Percentiles rank a stretch among this genome's conserved stretches.
These are phyloP conservation scores for Penicillium sp. DNA, from an alignment of 2,329 filamentous ascomycete genomes.

Conservation along the genomic window DNA sequence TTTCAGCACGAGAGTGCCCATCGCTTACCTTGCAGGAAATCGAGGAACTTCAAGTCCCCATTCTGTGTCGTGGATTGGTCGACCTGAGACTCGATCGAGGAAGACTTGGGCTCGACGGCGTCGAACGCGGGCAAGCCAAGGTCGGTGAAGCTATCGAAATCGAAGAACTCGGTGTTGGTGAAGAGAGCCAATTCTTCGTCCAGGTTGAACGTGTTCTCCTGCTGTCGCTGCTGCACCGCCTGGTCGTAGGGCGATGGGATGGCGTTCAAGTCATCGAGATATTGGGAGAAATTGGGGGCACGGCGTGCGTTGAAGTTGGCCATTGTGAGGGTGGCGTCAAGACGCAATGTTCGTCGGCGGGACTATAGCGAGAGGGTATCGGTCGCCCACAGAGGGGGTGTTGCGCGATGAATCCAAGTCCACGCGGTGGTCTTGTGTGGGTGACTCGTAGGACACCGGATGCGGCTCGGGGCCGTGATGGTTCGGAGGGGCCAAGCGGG, in stretches of 20 bases:
- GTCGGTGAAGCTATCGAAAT: constrained; percentile 55
- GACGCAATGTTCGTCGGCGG: background rate
- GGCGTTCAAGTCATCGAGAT: constrained; percentile 78
- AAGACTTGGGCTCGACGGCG: constrained; percentile 26
- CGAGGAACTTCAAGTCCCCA: constrained; percentile 36
- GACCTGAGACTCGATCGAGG: constrained; percentile 16
- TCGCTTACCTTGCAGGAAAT: constrained; percentile 41
- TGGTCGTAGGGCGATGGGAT: constrained; percentile 60
- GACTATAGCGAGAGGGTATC: background rate
- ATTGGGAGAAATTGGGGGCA: constrained; percentile 82
- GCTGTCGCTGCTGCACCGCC: constrained; percentile 52
- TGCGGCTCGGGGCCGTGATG: constrained; percentile 13
- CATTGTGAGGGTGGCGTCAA: constrained; percentile 44
- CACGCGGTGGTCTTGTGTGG: constrained; percentile 6
- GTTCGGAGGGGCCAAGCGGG: background rate
- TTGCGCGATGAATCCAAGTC: constrained; percentile 2
- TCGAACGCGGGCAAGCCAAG: constrained; percentile 31
- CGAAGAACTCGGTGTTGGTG: constrained; percentile 76
- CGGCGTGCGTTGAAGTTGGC: constrained; percentile 69
- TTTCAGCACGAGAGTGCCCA: constrained; percentile 1
- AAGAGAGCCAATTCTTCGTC: constrained; percentile 72
- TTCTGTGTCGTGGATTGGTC: constrained; percentile 19
- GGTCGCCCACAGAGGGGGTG: background rate
- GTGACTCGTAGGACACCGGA: constrained; percentile 12
- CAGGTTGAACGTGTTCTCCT: constrained; percentile 57